Evolutionary conservation across 2,329 filamentous ascomycete species (phyloP).

Genomic region (Trichophyton equinum): DNA sequence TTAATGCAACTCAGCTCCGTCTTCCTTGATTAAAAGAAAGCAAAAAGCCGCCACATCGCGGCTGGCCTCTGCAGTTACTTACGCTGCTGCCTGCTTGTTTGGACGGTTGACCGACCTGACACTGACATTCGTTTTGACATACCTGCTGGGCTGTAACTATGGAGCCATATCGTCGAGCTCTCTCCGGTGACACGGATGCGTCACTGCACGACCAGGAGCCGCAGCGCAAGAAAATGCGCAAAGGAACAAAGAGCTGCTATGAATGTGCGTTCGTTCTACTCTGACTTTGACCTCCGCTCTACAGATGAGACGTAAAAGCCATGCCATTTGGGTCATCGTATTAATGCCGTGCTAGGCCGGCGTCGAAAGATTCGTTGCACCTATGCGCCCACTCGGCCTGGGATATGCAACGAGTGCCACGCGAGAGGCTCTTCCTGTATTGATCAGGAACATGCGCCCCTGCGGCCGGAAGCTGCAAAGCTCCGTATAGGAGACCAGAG

Average conservation of each 20-base stretch:
- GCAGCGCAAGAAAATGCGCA: conserved; percentile 33
- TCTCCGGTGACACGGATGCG: conserved; percentile 1
- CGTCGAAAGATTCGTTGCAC: conserved; percentile 34
- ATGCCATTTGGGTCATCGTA: background rate
- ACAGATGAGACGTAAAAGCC: background rate
- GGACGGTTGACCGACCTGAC: background rate
- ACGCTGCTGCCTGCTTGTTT: background rate
- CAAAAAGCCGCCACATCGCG: background rate
- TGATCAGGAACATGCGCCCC: conserved; percentile 27
- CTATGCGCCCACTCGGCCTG: conserved; percentile 22
- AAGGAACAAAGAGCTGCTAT: conserved; percentile 32
- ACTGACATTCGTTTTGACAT: background rate
- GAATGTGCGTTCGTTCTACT: conserved; percentile 24
- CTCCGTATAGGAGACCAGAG: conserved; percentile 18
- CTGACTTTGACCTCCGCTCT: background rate
- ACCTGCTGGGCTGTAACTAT: background rate
- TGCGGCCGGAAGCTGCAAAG: conserved; percentile 15
- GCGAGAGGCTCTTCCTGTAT: conserved; percentile 28
- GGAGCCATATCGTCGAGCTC: background rate
- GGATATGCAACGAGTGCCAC: conserved; percentile 31
- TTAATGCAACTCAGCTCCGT: background rate
- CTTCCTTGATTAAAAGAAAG: background rate
- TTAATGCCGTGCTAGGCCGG: conserved; percentile 18
- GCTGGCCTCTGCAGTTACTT: background rate
- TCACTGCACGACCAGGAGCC: conserved; percentile 16